These are phyloP conservation scores for Aspergillus brasiliensis DNA, from an alignment of 2,329 filamentous ascomycete species.

Conservation along the genomic window DNA sequence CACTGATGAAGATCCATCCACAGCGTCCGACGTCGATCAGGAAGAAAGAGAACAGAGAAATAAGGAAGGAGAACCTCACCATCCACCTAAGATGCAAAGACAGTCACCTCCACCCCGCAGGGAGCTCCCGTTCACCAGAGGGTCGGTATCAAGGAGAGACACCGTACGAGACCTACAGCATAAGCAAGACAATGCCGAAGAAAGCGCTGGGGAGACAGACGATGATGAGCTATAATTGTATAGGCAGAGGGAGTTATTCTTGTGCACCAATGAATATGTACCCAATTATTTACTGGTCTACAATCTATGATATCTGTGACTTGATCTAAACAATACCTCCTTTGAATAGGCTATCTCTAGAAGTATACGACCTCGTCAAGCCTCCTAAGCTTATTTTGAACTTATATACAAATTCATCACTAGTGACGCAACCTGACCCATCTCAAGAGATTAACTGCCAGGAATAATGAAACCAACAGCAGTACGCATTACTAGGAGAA, in stretches of 20 bases:
- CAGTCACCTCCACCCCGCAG: slow-evolving; percentile 41
- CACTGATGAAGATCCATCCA: slow-evolving; percentile 31
- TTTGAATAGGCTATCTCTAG: background rate
- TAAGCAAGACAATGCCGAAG: slow-evolving; percentile 23
- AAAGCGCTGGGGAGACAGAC: slow-evolving; percentile 40
- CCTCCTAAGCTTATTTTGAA: slow-evolving; percentile 27
- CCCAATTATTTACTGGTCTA: background rate
- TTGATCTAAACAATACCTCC: background rate
- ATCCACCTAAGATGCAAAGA: slow-evolving; percentile 14
- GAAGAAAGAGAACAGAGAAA: background rate
- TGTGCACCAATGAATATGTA: background rate
- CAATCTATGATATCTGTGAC: background rate
- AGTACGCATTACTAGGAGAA: slow-evolving; percentile 18
- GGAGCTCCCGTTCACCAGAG: slow-evolving; percentile 44
- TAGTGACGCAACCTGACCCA: slow-evolving; percentile 25
- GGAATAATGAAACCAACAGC: slow-evolving; percentile 21
- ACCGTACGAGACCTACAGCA: background rate
- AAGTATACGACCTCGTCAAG: slow-evolving; percentile 6
- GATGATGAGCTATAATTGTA: slow-evolving; percentile 44
- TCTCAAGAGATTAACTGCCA: slow-evolving; percentile 24
- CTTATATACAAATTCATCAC: slow-evolving; percentile 41
- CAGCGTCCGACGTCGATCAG: background rate
- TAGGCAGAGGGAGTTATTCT: background rate
- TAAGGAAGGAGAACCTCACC: background rate
- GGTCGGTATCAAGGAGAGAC: slow-evolving; percentile 12